Conservation (phyloP, 306 rosid species). For the Vigna radiata region DNA sequence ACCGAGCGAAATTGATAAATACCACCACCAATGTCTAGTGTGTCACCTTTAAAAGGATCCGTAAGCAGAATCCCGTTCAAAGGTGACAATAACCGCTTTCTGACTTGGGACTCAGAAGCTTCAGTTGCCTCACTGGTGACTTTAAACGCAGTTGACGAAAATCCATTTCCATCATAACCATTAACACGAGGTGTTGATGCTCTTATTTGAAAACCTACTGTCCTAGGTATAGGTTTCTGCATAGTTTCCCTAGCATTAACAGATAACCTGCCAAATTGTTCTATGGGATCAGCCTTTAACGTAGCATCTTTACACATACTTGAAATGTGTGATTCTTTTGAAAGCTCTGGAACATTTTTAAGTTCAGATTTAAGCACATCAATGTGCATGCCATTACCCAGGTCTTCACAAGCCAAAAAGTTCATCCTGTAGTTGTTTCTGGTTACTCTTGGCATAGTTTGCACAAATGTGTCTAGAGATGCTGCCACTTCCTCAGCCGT, state of each 20-base stretch:
- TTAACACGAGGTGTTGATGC: constrained; percentile 46
- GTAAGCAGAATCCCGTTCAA: constrained; percentile 59
- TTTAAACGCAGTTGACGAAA: constrained; percentile 47
- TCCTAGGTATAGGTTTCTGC: constrained; percentile 61
- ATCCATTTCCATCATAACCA: constrained; percentile 48
- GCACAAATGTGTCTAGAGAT: constrained; percentile 61
- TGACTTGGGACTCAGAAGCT: constrained; percentile 46
- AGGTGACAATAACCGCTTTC: constrained; percentile 65
- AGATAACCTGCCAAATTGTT: constrained; percentile 51
- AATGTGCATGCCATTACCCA: constrained; percentile 46
- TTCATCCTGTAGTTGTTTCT: constrained; percentile 61
- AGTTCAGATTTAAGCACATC: constrained; percentile 54
- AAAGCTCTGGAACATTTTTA: constrained; percentile 47
- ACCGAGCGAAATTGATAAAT: constrained; percentile 43
- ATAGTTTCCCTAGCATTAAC: constrained; percentile 49
- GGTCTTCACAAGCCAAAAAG: constrained; percentile 58
- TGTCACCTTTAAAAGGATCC: constrained; percentile 57
- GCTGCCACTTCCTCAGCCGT: constrained; percentile 69
- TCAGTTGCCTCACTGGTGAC: constrained; percentile 45
- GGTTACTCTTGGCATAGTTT: constrained; percentile 52
- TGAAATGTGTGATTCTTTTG: constrained; percentile 53
- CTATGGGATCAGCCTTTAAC: constrained; percentile 53
- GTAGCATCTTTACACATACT: constrained; percentile 47
- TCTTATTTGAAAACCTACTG: constrained; percentile 68
- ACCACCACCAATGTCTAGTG: constrained; percentile 48